Percentiles rank a stretch among this genome's conserved stretches.
Evolutionary conservation across 2,329 filamentous ascomycete species (phyloP).

Genomic region (Westerdykella aurantiaca): DNA sequence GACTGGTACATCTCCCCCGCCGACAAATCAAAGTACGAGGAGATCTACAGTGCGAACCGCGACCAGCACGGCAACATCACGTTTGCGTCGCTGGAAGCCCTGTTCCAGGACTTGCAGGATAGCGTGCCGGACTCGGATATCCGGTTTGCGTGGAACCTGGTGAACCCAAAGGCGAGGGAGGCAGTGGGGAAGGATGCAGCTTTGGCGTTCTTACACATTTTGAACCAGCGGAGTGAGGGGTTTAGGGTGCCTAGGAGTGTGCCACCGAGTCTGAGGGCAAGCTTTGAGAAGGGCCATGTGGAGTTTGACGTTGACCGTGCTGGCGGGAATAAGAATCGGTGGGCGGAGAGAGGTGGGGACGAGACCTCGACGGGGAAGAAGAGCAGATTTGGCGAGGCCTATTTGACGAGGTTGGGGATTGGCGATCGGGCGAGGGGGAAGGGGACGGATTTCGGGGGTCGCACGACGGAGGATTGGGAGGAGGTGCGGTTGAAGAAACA

Average conservation of each 20-base stretch:
- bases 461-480: slow-evolving; percentile 91
- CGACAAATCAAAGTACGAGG: slow-evolving; percentile 92
- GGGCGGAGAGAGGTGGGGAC: slow-evolving; percentile 74
- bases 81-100: slow-evolving; percentile 72
- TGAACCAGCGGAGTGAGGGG: slow-evolving; percentile 92
- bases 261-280: slow-evolving; percentile 81
- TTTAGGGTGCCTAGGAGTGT: slow-evolving; percentile 89
- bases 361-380: slow-evolving; percentile 81
- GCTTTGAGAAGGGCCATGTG: slow-evolving; percentile 92
- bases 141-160: slow-evolving; percentile 90
- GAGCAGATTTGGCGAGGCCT: slow-evolving; percentile 95
- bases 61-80: slow-evolving; percentile 71
- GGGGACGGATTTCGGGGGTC: slow-evolving; percentile 84
- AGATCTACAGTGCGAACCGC: slow-evolving; percentile 90
- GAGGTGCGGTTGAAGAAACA: slow-evolving; percentile 93
- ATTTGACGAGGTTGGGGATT: slow-evolving; percentile 79
- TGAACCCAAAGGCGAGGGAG: slow-evolving; percentile 79
- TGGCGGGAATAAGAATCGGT: slow-evolving; percentile 53
- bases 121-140: slow-evolving; percentile 72
- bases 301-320: slow-evolving; percentile 87
- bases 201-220: slow-evolving; percentile 91
- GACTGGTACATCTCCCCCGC: slow-evolving; percentile 98
- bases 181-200: slow-evolving; percentile 92
- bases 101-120: slow-evolving; percentile 67
- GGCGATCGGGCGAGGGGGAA: slow-evolving; percentile 64